Base-by-base conservation (phyloP, 2,329 filamentous ascomycete species). In the Neoarthrinium moseri region DNA sequence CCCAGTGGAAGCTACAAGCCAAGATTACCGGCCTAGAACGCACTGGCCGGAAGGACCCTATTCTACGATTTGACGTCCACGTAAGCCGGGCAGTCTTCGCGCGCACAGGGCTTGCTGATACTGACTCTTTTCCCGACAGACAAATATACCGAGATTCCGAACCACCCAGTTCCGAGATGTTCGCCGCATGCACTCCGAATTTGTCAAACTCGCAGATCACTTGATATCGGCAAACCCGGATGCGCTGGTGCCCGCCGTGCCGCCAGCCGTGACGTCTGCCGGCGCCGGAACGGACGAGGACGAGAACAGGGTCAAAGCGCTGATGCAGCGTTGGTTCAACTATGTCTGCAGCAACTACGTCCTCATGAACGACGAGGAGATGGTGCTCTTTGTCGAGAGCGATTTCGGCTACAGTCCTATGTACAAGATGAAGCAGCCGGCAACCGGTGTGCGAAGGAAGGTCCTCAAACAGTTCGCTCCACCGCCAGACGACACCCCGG, bases 81-180 rank as follows among this genome's bases (percentile, higher is more conserved):
- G 94, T 97, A 84, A 63, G 86, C 64, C 42, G 40, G 29, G 26
- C 32, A 8, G 18, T 8, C 32, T 35, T 7, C 15, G 17, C 11
- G 18, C 24, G n/a, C n/a, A 29, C 26, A 29, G 8, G 8, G 8
- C 26, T 29, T 29, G 12, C 10, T 21, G 10, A 13, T 13, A 20
- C 26, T 23, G 4, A 59, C 66, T 51, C 64, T 58, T 55, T 20
- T 17, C 5, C 6, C 21, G 24, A 8, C 47, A 99, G 94, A 99
- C 94, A 54, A 99, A 99, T 69, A 86, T 99, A n/a, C 91, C 92
- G 43, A 92, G 92, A 57, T 99, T 96, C 69, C 84, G 94, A 58
- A 99, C 94, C 1, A 99, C 94, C 5, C 94, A 99, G 67, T 99
- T 96, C 71, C 91, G 94, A 62, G 94, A 99, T 68, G 91, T 99